Conservation (phyloP, 495 filamentous ascomycete genomes). For the Aspergillus mulundensis region DNA sequence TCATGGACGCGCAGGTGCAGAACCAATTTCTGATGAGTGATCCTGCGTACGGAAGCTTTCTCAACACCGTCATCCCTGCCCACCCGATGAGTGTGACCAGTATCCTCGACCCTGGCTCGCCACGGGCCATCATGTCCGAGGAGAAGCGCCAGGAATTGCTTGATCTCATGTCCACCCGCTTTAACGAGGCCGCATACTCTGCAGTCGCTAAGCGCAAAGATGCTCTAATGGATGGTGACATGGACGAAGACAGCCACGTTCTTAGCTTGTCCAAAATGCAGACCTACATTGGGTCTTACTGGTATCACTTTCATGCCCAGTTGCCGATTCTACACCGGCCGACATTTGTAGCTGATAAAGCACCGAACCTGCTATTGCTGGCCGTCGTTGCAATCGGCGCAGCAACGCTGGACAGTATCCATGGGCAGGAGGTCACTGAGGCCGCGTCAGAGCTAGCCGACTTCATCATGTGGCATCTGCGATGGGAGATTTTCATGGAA, state of each 20-base stretch:
- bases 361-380: slow-evolving; percentile 79
- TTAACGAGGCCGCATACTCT: slow-evolving; percentile 75
- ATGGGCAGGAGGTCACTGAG: slow-evolving; percentile 68
- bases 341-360: slow-evolving; percentile 84
- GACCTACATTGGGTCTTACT: slow-evolving; percentile 88
- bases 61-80: slow-evolving; percentile 42
- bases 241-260: slow-evolving; percentile 68
- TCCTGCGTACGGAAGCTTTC: slow-evolving; percentile 33
- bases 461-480: slow-evolving; percentile 85
- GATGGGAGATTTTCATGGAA: slow-evolving; percentile 91
- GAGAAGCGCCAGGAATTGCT: slow-evolving; percentile 80
- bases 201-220: slow-evolving; percentile 72
- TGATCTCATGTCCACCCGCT: slow-evolving; percentile 78
- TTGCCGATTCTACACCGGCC: slow-evolving; percentile 92
- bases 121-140: slow-evolving; percentile 78
- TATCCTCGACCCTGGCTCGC: slow-evolving; percentile 76
- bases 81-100: slow-evolving; percentile 89
- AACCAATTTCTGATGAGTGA: slow-evolving; percentile 42
- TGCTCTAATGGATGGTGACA: slow-evolving; percentile 71
- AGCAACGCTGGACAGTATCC: slow-evolving; percentile 76
- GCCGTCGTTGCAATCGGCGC: slow-evolving; percentile 94
- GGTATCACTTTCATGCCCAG: slow-evolving; percentile 92
- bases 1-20: slow-evolving; percentile 43
- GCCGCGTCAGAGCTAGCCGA: slow-evolving; percentile 73
- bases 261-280: slow-evolving; percentile 93